phyloP scores from a whole-genome alignment of 208 protist genomes.

The Porcisia deanei region DNA sequence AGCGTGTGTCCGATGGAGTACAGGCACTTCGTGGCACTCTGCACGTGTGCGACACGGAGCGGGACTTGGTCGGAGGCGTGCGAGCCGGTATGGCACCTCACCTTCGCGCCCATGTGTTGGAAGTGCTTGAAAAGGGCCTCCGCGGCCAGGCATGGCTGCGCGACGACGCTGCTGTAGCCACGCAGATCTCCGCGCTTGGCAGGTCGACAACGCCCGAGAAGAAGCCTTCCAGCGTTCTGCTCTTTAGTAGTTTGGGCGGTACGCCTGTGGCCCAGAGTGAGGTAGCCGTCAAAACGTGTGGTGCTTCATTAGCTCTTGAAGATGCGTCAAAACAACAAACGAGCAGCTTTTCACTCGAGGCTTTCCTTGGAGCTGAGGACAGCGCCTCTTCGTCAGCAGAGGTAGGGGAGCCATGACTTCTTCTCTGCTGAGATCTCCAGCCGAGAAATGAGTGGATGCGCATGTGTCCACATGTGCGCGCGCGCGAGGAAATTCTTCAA shows the following conservation, averaged over 20 bases:
- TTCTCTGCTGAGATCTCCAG: too few relatives aligned
- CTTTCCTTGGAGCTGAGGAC: slow-evolving; percentile 13
- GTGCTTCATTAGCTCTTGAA: background rate
- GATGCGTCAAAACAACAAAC: background rate
- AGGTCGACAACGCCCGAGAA: slow-evolving; percentile 26
- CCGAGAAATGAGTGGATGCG: too few relatives aligned
- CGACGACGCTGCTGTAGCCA: slow-evolving; percentile 10
- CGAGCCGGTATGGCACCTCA: slow-evolving; percentile 46
- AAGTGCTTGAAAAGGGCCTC: slow-evolving; percentile 47
- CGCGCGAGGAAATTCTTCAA: too few relatives aligned
- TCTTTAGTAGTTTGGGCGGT: slow-evolving; percentile 8
- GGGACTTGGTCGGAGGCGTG: slow-evolving; percentile 64
- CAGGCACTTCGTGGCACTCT: slow-evolving; percentile 45
- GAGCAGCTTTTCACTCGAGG: slow-evolving; percentile 17
- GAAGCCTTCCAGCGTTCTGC: slow-evolving; percentile 24
- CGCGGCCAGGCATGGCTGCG: slow-evolving; percentile 42
- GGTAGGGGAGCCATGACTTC: background rate
- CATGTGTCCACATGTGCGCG: background rate
- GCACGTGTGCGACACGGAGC: slow-evolving; percentile 39
- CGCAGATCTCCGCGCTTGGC: slow-evolving; percentile 15
- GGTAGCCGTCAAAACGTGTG: background rate
- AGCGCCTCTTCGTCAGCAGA: slow-evolving; percentile 14
- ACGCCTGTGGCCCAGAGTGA: background rate
- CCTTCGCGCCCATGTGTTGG: slow-evolving; percentile 42
- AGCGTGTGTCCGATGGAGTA: slow-evolving; percentile 39